phyloP scores from a whole-genome alignment of 352 stramenopile genomes.

The Phytophthora kernoviae region DNA sequence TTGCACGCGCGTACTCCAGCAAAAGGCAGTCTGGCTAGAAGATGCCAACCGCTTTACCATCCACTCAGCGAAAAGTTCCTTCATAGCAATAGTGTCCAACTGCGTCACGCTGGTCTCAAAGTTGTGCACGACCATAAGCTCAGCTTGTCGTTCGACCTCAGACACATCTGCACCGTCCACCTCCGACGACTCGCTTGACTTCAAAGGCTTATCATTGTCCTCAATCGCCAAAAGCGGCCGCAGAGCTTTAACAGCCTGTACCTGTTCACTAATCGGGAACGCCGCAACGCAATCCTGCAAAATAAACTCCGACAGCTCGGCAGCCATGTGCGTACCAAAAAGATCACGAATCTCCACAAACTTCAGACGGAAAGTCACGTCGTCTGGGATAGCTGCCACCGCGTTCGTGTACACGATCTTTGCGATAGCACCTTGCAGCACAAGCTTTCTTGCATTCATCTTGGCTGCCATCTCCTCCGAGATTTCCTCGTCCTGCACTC shows the following conservation, averaged over 20 bases:
- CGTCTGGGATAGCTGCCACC: slow-evolving; percentile 55
- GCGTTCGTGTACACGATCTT: slow-evolving; percentile 86
- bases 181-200: slow-evolving; percentile 19
- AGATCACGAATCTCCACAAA: slow-evolving; percentile 83
- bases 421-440: slow-evolving; percentile 83
- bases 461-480: slow-evolving; percentile 50
- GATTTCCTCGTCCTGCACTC: slow-evolving; percentile 31
- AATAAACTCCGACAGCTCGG: slow-evolving; percentile 74
- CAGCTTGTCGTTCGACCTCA: slow-evolving; percentile 46
- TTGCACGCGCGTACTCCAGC: slow-evolving; percentile 57
- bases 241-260: slow-evolving; percentile 59
- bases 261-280: slow-evolving; percentile 62
- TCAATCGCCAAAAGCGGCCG: slow-evolving; percentile 46
- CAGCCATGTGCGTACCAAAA: slow-evolving; percentile 62
- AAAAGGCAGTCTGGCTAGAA: slow-evolving; percentile 45
- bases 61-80: slow-evolving; percentile 72
- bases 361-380: slow-evolving; percentile 73
- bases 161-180: slow-evolving; percentile 22
- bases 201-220: slow-evolving; percentile 3
- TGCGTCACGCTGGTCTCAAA: slow-evolving; percentile 65
- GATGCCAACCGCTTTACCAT: slow-evolving; percentile 59
- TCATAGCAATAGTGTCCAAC: slow-evolving; percentile 53
- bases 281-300: slow-evolving; percentile 60
- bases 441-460: slow-evolving; percentile 63
- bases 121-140: slow-evolving; percentile 50